Percentiles rank a stretch among this genome's conserved stretches.
Conservation (phyloP, 345 rosid species). For the Bruguiera gymnorhiza region DNA sequence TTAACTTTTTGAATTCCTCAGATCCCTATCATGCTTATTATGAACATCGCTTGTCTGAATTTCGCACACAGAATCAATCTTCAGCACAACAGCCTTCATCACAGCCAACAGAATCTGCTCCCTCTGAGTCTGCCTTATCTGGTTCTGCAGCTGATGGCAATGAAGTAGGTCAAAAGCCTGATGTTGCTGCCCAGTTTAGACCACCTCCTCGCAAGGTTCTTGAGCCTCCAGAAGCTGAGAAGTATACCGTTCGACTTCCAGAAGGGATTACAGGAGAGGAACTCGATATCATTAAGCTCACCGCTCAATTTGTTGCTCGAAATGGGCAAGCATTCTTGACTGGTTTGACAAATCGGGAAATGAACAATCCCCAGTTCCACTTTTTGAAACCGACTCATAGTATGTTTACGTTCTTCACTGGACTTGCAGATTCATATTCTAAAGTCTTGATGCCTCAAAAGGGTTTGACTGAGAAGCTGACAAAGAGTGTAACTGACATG, state of each 20-base stretch:
- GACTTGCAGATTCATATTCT: constrained; percentile 73
- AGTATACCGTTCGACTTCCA: constrained; percentile 73
- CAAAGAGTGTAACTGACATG: constrained; percentile 55
- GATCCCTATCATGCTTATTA: constrained; percentile 85
- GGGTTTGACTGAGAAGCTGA: constrained; percentile 62
- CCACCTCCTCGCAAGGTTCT: constrained; percentile 49
- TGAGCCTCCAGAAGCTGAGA: constrained; percentile 72
- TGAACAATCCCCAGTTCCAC: constrained; percentile 69
- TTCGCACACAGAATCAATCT: constrained; percentile 53
- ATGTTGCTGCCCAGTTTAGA: constrained; percentile 62
- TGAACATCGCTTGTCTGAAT: constrained; percentile 67
- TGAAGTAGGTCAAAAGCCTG: constrained; percentile 43
- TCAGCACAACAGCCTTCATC: constrained; percentile 37
- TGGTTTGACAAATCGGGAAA: constrained; percentile 70
- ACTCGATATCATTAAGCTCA: constrained; percentile 76
- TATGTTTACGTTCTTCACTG: constrained; percentile 71
- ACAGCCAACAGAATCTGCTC: constrained; percentile 34
- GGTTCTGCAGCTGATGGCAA: constrained; percentile 29
- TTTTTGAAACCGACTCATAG: constrained; percentile 87
- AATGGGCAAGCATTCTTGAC: constrained; percentile 73
- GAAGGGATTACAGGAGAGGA: constrained; percentile 80
- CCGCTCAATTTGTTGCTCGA: constrained; percentile 82
- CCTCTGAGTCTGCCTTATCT: constrained; percentile 33
- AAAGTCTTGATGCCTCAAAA: constrained; percentile 78
- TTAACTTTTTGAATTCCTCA: constrained; percentile 57